Percentiles rank a stretch among this genome's conserved stretches.
These are phyloP conservation scores for Thinopyrum elongatum DNA, from an alignment of 176 grass and related monocot genomes.

Conservation along the genomic window DNA sequence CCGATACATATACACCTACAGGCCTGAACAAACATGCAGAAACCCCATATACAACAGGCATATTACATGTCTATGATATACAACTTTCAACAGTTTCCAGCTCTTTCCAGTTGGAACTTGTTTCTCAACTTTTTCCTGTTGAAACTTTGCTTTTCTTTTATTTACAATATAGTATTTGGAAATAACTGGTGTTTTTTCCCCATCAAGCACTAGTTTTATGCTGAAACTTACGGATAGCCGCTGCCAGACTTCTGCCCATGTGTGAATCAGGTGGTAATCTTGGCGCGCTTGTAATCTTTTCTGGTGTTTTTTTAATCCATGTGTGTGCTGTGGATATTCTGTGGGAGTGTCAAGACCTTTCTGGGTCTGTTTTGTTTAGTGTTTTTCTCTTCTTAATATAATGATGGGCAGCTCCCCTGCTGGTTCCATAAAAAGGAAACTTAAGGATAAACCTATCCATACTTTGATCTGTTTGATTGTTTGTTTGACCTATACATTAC, in stretches of 20 bases:
- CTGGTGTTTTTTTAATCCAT: not conserved
- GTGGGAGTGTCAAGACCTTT: not conserved
- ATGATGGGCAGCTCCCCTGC: not conserved
- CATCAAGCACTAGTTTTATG: not conserved
- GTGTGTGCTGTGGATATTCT: not conserved
- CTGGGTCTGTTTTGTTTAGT: not conserved
- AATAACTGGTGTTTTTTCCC: not conserved
- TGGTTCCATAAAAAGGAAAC: not conserved
- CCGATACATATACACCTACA: no score
- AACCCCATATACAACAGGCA: no score
- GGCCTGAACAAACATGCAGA: no score
- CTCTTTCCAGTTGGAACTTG: not conserved
- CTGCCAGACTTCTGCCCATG: not conserved
- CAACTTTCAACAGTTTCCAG: not conserved
- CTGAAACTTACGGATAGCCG: not conserved
- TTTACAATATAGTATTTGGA: not conserved
- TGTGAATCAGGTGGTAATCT: no score
- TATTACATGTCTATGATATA: no score
- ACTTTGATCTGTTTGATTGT: not conserved
- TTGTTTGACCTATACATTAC: not conserved
- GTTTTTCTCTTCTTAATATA: not conserved
- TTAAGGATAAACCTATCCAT: not conserved
- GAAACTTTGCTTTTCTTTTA: not conserved
- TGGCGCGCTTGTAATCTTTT: not conserved
- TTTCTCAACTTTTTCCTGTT: not conserved